phyloP scores from a whole-genome alignment of 2,329 filamentous ascomycete species.

The Trichoderma pleuroti region DNA sequence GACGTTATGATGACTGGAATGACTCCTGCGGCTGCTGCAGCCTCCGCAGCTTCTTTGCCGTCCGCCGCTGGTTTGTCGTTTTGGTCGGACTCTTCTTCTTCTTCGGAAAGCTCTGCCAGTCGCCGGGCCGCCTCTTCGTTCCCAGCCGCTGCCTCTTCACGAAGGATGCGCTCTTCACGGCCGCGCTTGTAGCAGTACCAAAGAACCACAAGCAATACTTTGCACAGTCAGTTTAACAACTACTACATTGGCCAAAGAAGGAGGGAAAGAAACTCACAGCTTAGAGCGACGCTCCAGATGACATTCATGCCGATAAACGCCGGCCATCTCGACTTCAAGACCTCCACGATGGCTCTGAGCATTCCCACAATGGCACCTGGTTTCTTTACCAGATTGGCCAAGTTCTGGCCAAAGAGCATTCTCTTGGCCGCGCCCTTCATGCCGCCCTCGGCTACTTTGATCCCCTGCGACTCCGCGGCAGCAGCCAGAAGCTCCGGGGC shows the following conservation, averaged over 20 bases:
- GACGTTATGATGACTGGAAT: constrained; percentile 4
- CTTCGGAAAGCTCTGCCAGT: constrained; percentile 50
- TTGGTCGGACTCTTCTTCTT: constrained; percentile 24
- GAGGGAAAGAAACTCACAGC: constrained; percentile 55
- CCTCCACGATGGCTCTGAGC: constrained; percentile 86
- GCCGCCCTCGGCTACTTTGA: constrained; percentile 54
- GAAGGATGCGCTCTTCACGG: constrained; percentile 74
- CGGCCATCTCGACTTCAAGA: constrained; percentile 82
- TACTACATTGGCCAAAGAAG: background rate
- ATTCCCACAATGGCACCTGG: constrained; percentile 82
- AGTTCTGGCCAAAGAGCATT: constrained; percentile 64
- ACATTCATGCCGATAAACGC: constrained; percentile 89
- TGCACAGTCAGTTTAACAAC: background rate
- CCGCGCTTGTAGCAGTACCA: constrained; percentile 99
- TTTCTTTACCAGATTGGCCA: constrained; percentile 79
- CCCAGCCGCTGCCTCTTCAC: constrained; percentile 41
- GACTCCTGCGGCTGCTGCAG: background rate
- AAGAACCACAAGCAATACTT: constrained; percentile 85
- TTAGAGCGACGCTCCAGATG: constrained; percentile 82
- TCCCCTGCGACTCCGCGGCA: constrained; percentile 69
- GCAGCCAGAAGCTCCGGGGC: constrained; percentile 80
- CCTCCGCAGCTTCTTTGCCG: background rate
- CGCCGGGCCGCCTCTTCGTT: constrained; percentile 31
- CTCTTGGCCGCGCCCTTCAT: constrained; percentile 63
- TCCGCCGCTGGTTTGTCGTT: background rate